Base-by-base conservation (phyloP, 352 stramenopile genomes). In the Aphanomyces euteiches region DNA sequence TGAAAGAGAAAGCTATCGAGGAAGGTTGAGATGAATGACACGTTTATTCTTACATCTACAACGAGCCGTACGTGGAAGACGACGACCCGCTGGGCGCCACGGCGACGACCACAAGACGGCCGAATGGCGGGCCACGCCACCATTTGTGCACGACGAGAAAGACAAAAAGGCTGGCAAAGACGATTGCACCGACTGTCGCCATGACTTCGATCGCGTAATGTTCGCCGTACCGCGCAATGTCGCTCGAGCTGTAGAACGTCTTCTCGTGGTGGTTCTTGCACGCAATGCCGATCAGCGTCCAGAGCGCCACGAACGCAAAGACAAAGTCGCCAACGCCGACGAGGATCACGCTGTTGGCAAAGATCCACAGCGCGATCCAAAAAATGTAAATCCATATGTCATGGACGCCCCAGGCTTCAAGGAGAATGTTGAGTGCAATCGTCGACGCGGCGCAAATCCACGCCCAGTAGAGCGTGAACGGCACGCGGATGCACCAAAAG, bases 391-490 rank as follows among this genome's bases (percentile, higher is more conserved):
- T 56, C 39, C n/a, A 8, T 39, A 67, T 67, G 6, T 3, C 39
- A 34, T 67, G 59, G 39, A 67, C 8, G 39, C 59, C 59, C 15
- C n/a, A 50, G 1, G n/a, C 38, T 37, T 67, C 59, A 45, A 54
- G 3, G 21, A 37, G 43, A 6, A 67, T 19, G 43, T 67, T 67
- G 59, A 67, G 59, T 28, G 38, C 12, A 28, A 67, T 37, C 2
- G 59, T 67, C 40, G 59, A 21, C 7, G 59, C 43, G 4, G 59
- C 59, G 59, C 59, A 67, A 5, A n/a, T 67, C 59, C 59, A 67
- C n/a, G 59, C 59, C 59, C 59, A 67, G 21, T 67, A 67, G 59
- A 67, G 39, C 39, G 59, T 67, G 17, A 67, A 56, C 15, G 59
- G 59, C 39, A 54, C 43, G 17, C 59, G 59, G 28, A 67, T 50